Evolutionary conservation across 129 eudicot genomes (phyloP), one percentile per base, ranked within the genome.

Genomic region (Ambrosia artemisiifolia): DNA sequence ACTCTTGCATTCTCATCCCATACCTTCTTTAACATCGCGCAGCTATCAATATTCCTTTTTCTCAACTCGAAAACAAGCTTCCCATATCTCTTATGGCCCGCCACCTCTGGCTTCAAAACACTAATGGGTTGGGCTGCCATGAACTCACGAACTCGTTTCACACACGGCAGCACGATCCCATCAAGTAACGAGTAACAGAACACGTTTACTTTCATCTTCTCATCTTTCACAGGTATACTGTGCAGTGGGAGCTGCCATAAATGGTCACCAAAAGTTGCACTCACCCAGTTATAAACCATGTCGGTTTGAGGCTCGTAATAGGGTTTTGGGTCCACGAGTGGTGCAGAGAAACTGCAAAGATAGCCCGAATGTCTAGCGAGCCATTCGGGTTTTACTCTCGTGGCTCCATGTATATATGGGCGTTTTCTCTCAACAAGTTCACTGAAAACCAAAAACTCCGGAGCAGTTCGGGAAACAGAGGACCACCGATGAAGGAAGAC

Each of bases 321-420:
- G 0, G 99, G 97, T 66, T 85, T 81, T 8, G 89, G 97, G 68
- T 90, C 99, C 20, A 72, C 40, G 32, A 86, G 86, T 53, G 98
- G 96, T 1, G 88, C 83, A 2, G 97, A 88, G 71, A 87, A 90
- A 3, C 72, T 83, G 75, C 96, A 94, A 24, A 75, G 65, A n/a
- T 83, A 66, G 11, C 73, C 55, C 7, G 97, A 96, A 65, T 84
- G 88, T 36, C 74, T 81, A 28, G 86, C 80, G 61, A 95, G 97
- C 99, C 99, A 95, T 35, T 85, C 86, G 5, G 97, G 74, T 67
- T 90, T 76, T 67, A 95, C 96, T 19, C 81, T 46, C 4, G 97
- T 88, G 20, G 96, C 97, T 75, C 96, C 96, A 59, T 88, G 91
- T 56, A 95, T 88, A 66, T 90, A 90, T 0, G 99, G 91, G 42